Evolutionary conservation across 2,329 filamentous ascomycete species (phyloP).

Genomic region (Fusarium palustre): DNA sequence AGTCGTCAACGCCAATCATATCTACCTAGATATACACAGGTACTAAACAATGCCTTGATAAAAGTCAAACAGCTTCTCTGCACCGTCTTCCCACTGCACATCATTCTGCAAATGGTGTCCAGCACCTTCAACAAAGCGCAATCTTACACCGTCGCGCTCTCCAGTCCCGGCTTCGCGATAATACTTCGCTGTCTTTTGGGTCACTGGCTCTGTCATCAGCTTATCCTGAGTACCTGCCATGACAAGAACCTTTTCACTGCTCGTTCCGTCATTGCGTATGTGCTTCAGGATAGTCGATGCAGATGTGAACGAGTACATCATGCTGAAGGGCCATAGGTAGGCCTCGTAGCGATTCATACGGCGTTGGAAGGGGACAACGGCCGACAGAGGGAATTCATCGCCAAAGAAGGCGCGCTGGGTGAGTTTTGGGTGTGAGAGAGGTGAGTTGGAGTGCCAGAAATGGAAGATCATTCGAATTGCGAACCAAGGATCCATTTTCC

Average conservation of each 20-base stretch:
- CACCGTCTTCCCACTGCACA: conserved; percentile 60
- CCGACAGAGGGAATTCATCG: conserved; percentile 53
- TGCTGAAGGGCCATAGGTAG: conserved; percentile 63
- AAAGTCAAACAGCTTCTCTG: conserved; percentile 58
- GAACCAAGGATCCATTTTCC: conserved; percentile 61
- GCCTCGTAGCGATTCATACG: conserved; percentile 63
- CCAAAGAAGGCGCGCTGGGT: conserved; percentile 65
- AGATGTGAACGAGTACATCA: conserved; percentile 59
- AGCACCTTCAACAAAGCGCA: conserved; percentile 57
- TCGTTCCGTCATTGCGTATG: conserved; percentile 44
- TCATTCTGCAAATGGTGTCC: conserved; percentile 68
- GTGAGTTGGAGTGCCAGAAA: conserved; percentile 62
- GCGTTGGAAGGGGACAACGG: conserved; percentile 57
- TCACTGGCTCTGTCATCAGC: conserved; percentile 55
- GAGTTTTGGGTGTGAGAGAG: conserved; percentile 62
- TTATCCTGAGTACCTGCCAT: conserved; percentile 56
- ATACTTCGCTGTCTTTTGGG: conserved; percentile 53
- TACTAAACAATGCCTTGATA: conserved; percentile 42
- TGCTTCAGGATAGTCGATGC: conserved; percentile 55
- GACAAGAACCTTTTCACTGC: conserved; percentile 51
- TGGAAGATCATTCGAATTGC: conserved; percentile 59
- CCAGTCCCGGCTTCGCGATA: conserved; percentile 31
- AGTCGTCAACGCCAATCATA: conserved; percentile 9
- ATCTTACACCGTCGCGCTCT: conserved; percentile 52
- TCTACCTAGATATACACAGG: neutral